Conservation (phyloP, 2,329 filamentous ascomycete species). For the Neobulgaria alba region DNA sequence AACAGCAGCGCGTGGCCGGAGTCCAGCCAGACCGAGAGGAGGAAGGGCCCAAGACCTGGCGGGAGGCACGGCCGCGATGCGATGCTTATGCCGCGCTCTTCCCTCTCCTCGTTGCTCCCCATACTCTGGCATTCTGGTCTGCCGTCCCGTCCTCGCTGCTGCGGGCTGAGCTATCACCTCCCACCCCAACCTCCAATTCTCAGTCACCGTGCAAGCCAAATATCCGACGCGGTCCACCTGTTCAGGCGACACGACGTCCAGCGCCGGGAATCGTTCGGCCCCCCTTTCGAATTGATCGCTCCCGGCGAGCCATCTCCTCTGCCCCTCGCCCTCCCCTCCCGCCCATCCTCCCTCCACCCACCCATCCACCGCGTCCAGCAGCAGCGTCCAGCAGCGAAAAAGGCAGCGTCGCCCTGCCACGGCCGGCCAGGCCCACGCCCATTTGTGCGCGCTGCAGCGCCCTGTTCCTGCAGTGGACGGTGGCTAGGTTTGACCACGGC, state of each 20-base stretch:
- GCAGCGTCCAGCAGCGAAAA: background rate
- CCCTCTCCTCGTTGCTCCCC: background rate
- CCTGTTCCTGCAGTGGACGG: background rate
- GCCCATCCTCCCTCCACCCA: background rate
- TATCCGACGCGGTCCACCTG: background rate
- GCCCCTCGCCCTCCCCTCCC: background rate
- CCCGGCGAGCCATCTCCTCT: no score
- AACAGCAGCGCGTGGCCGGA: background rate
- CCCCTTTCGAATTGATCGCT: no score
- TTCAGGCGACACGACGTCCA: background rate
- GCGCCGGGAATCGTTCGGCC: background rate
- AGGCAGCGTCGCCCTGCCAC: background rate
- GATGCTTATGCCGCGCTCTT: background rate
- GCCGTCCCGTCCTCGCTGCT: no score
- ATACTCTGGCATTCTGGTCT: background rate
- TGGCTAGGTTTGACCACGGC: background rate
- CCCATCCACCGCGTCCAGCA: background rate
- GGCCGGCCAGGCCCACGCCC: background rate
- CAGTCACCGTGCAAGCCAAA: no score
- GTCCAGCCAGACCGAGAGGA: background rate
- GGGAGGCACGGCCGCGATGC: background rate
- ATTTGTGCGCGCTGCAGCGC: background rate
- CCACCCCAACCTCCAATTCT: no score
- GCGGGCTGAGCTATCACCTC: no score
- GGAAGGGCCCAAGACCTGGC: background rate